phyloP scores from a whole-genome alignment of 805 yeast species.

The Starmerella lactis-condensi region DNA sequence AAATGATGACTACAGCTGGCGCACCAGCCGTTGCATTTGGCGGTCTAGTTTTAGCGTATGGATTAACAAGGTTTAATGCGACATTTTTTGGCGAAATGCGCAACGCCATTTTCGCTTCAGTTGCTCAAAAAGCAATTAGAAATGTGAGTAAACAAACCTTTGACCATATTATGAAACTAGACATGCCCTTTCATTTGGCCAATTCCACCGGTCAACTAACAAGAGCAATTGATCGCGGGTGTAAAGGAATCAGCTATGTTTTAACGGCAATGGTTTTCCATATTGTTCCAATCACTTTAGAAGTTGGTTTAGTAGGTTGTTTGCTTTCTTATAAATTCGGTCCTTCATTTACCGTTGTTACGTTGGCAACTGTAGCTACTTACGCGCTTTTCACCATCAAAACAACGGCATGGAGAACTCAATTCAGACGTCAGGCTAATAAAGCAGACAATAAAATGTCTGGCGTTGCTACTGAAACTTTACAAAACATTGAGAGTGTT shows the following conservation, averaged over 20 bases:
- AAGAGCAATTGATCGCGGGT: conserved; percentile 92
- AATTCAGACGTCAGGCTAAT: conserved; percentile 75
- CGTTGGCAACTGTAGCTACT: conserved; percentile 71
- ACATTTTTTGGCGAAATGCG: conserved; percentile 85
- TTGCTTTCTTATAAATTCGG: conserved; percentile 89
- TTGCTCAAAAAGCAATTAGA: conserved; percentile 84
- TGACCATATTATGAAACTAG: conserved; percentile 62
- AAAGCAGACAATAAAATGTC: conserved; percentile 93
- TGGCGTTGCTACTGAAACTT: conserved; percentile 77
- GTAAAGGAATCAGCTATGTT: conserved; percentile 89
- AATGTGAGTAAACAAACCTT: conserved; percentile 79
- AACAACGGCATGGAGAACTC: conserved; percentile 93
- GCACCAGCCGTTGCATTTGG: conserved; percentile 23
- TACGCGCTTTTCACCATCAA: conserved; percentile 73
- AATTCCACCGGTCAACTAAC: conserved; percentile 93
- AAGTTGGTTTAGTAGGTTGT: conserved; percentile 83
- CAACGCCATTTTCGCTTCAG: conserved; percentile 88
- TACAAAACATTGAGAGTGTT: conserved; percentile 86
- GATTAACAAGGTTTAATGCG: conserved; percentile 85
- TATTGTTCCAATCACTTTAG: conserved; percentile 79
- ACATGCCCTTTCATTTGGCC: conserved; percentile 72
- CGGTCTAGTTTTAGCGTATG: conserved; percentile 62
- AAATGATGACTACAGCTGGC: conserved; percentile 41
- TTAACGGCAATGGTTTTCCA: conserved; percentile 95
- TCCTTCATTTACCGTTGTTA: conserved; percentile 67